phyloP scores from a whole-genome alignment of 2,329 filamentous ascomycete species.

The Cadophora sp. region DNA sequence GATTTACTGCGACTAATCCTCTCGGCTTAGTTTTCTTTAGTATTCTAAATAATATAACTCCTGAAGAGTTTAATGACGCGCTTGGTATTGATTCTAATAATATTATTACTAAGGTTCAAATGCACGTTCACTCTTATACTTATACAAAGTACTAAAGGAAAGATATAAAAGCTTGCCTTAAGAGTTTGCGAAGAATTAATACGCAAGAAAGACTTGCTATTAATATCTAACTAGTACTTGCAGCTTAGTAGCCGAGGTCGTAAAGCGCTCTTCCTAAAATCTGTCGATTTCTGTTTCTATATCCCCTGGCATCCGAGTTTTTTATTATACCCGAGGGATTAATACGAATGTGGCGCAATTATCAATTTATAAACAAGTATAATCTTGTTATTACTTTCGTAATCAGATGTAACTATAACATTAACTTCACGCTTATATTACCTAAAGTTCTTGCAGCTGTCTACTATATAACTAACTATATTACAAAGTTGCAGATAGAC shows the following conservation, averaged over 20 bases:
- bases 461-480: background rate
- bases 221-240: too few species aligned
- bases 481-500: background rate
- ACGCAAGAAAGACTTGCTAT: background rate
- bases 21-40: background rate
- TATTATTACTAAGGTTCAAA: background rate
- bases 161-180: background rate
- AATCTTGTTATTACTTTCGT: background rate
- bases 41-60: background rate
- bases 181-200: background rate
- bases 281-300: background rate
- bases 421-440: background rate
- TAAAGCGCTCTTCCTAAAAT: background rate
- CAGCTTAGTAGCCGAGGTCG: background rate
- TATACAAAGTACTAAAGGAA: background rate
- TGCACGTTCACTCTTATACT: background rate
- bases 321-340: background rate
- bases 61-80: background rate
- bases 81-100: background rate
- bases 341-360: background rate
- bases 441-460: background rate
- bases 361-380: background rate
- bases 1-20: background rate
- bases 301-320: background rate
- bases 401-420: background rate